Evolutionary conservation across 2,329 filamentous ascomycete genomes (phyloP), one percentile per base, ranked within the genome.

Genomic region (Orbilia blumenaviensis): DNA sequence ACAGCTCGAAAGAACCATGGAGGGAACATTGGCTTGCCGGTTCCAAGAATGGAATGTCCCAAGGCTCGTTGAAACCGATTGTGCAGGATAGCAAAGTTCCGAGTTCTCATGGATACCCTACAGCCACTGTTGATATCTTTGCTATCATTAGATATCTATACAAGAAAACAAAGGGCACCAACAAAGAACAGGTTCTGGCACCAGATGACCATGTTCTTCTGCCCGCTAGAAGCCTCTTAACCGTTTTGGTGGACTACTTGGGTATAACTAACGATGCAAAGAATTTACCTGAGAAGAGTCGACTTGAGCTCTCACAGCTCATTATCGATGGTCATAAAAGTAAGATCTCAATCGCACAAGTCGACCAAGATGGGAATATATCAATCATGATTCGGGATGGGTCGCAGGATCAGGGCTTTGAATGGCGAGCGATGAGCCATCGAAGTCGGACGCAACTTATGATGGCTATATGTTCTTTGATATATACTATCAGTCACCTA

Each of bases 1-100:
- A 69, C 34, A 76, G 64, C 16, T 76, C 72, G 1, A 64, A 69
- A 36, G 72, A 76, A 16, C 72, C 72, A 5, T 76, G 72, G 72
- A 56, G 60, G 27, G 72, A 76, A 25, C 64, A 69, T 12, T 61
- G 60, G 48, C 72, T 76, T 18, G 29, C 14, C 3, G 29, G 27
- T 2, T 21, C 54, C 0, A 76, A 76, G 41, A 69, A 60, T 42
- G 58, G 50, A 0, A 8, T 21, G n/a, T 29, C 23, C 6, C 52
- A 36, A 16, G 41, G 48, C 9, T 16, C 16, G 5, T 61, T 52
- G 34, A 76, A 63, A 16, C 38, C 72, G 10, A 76, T 76, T 44
- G 63, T 76, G 5, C 64, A 64, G 6, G 72, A 69, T 46, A 54
- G 64, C 42, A 76, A 64, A 16, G 41, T 44, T 8, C 72, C 72